Evolutionary conservation across 129 eudicot genomes (phyloP).

Genomic region (Gnaphalium uliginosum): DNA sequence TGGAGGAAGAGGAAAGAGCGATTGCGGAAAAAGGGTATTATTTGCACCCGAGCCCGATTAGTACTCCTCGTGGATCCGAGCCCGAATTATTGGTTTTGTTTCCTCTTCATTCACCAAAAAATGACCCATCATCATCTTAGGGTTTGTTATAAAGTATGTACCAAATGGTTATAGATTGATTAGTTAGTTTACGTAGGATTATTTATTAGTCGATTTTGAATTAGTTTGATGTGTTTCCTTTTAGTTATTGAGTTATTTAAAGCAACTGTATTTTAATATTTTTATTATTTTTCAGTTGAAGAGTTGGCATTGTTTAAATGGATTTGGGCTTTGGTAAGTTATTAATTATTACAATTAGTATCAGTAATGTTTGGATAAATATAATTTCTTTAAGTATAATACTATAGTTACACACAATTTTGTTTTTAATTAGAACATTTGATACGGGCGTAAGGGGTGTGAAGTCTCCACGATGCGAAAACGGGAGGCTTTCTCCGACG

Average conservation of each 20-base stretch:
- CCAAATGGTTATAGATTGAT: slow-evolving; percentile 10
- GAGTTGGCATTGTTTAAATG: background rate
- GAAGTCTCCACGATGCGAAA: too few relatives aligned
- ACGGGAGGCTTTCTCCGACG: too few relatives aligned
- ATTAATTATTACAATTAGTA: too few relatives aligned
- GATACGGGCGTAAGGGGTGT: too few relatives aligned
- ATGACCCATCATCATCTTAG: slow-evolving; percentile 4
- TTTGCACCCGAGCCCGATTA: slow-evolving; percentile 62
- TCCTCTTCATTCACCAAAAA: slow-evolving; percentile 62
- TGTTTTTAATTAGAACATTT: too few relatives aligned
- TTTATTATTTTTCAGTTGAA: too few relatives aligned
- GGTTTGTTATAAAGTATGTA: background rate
- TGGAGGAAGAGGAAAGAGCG: slow-evolving; percentile 59
- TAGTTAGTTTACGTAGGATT: slow-evolving; percentile 5
- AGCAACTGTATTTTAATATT: background rate
- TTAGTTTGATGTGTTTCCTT: background rate
- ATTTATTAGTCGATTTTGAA: slow-evolving; percentile 5
- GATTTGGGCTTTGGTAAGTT: background rate
- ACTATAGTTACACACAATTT: too few relatives aligned
- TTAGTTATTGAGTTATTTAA: slow-evolving; percentile 10
- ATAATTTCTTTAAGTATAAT: too few relatives aligned
- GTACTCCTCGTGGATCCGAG: slow-evolving; percentile 60
- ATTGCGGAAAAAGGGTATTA: slow-evolving; percentile 82
- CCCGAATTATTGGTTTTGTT: slow-evolving; percentile 70
- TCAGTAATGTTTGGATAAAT: background rate